Evolutionary conservation across 202 grass and related monocot genomes (phyloP), one percentile per base, ranked within the genome.

Genomic region (Zizania palustris): DNA sequence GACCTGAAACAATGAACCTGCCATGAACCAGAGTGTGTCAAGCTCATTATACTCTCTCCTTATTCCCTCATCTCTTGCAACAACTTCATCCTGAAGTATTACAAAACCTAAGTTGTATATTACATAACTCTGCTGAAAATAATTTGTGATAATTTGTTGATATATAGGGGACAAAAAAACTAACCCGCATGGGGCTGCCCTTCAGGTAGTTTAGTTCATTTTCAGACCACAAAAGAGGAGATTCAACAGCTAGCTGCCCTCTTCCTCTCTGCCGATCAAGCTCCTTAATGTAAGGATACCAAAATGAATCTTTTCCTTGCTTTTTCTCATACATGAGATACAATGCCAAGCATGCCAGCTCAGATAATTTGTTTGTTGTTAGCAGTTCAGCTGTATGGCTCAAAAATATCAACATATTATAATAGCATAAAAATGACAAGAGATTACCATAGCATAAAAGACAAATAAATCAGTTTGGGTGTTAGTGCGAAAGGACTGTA

Each of bases 291-390:
- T 92, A 99, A 35, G 91, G 89, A 63, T 95, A 90, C 96, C 91
- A 99, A 84, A 92, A 86, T 16, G 96, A 99, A 77, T 90, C 85
- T 42, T 92, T 90, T 39, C 91, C 96, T 83, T 90, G 96, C 74
- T 99, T 99, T 78, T 99, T 99, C 89, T 99, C 96, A 83, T 99
- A 99, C 96, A 99, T 99, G 55, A 99, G 91, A 85, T 99, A 99
- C 34, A 99, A 83, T 54, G 96, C 96, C 83, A 99, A 88, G 82
- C 96, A 99, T 75, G 96, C 96, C 71, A 99, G 58, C 82, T 99
- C 96, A 79, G 96, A 99, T 12, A 99, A 89, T 77, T 99, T 99
- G 74, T 95, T 99, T 69, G 92, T 99, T 13, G 96, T 99, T 46
- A 99, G 85, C 19, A 99, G 83, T 80, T 99, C 96, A 71, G 96